Percentiles rank a stretch among this genome's conserved stretches.
Evolutionary conservation across 331 rosid species (phyloP).

Genomic region (Malus hybrid): DNA sequence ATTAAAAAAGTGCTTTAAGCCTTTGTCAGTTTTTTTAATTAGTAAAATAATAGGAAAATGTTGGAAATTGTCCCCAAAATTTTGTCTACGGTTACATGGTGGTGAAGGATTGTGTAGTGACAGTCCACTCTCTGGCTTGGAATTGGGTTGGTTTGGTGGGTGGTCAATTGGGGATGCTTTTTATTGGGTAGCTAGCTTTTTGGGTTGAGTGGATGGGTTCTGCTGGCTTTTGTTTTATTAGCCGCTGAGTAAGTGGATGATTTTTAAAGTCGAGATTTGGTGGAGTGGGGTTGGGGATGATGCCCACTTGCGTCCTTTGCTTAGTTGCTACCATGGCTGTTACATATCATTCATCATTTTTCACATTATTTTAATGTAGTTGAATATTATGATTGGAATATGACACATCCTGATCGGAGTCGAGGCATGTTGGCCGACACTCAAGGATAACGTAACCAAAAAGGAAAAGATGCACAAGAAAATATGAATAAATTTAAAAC

Average conservation of each 20-base stretch:
- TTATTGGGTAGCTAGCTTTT: neutral
- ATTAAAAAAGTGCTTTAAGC: neutral
- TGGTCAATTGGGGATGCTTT: neutral
- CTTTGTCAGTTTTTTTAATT: neutral
- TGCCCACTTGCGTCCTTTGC: constrained; percentile 1
- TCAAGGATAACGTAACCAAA: too few relatives aligned
- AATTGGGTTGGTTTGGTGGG: neutral
- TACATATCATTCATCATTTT: too few relatives aligned
- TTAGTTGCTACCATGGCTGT: too few relatives aligned
- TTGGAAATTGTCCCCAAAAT: neutral
- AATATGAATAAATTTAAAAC: too few relatives aligned
- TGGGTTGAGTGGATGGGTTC: constrained; percentile 1
- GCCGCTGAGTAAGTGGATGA: neutral
- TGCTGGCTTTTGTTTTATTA: constrained; percentile 13
- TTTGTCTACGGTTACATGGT: neutral
- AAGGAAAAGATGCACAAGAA: too few relatives aligned
- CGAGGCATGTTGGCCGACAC: too few relatives aligned
- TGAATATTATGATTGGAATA: too few relatives aligned
- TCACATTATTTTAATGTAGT: too few relatives aligned
- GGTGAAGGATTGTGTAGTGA: constrained; percentile 8
- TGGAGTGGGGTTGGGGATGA: constrained; percentile 8
- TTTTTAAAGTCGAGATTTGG: constrained; percentile 3
- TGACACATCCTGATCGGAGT: too few relatives aligned
- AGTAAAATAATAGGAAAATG: neutral
- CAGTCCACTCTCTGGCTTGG: neutral